Conservation (phyloP, 1,284 basidiomycete species). For the Sporisorium graminicola region DNA sequence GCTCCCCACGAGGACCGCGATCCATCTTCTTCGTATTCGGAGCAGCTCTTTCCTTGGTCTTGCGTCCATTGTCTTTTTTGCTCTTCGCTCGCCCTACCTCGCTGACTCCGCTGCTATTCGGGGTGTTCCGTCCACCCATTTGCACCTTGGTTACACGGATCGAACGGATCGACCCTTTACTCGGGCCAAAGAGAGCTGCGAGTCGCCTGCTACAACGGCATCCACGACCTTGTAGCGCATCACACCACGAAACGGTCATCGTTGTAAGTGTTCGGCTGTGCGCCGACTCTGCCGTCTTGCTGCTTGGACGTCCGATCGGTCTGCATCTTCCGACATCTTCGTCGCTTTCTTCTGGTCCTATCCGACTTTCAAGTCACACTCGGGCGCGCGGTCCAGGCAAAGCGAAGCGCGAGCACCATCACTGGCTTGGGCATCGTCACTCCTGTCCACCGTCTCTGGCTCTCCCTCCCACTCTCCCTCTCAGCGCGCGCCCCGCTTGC, state of each 20-base stretch:
- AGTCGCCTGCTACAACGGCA: not conserved
- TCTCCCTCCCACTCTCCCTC: no score
- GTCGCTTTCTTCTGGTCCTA: not conserved
- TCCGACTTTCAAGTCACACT: not conserved
- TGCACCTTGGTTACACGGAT: not conserved
- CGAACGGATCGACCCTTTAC: not conserved
- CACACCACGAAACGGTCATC: not conserved
- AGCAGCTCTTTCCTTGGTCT: not conserved
- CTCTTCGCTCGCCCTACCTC: not conserved
- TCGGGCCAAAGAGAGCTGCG: not conserved
- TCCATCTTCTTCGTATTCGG: constrained; percentile 2
- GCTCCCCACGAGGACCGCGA: not conserved
- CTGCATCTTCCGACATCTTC: not conserved
- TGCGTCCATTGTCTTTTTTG: not conserved
- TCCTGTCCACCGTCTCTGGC: no score
- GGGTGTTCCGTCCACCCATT: not conserved
- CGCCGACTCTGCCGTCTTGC: not conserved
- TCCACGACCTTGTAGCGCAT: not conserved
- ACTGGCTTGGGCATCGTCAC: no score
- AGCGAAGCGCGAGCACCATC: no score
- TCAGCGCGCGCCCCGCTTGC: not conserved
- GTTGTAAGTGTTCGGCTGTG: no score
- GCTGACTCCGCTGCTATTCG: not conserved
- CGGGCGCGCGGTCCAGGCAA: no score
- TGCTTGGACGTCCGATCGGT: not conserved